Evolutionary conservation across 352 stramenopile genomes (phyloP).

Genomic region (Aphanomyces stellatus): DNA sequence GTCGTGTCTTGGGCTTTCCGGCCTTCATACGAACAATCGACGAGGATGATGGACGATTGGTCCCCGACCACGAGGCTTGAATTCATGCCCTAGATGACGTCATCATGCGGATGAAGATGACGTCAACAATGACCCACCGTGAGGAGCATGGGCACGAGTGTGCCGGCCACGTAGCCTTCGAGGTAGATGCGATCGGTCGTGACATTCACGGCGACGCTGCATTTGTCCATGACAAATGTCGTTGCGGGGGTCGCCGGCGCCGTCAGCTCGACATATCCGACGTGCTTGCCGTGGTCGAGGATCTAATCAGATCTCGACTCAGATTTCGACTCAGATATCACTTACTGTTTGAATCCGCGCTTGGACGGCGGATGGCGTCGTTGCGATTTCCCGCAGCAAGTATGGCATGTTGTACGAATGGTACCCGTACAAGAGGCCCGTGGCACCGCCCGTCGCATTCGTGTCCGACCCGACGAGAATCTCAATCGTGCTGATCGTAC

Average conservation of each 20-base stretch:
- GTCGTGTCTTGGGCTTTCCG: conserved; percentile 5
- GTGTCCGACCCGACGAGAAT: neutral
- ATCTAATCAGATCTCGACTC: neutral
- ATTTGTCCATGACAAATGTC: neutral
- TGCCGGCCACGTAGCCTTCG: neutral
- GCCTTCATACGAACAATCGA: conserved; percentile 13
- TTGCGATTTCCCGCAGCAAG: neutral
- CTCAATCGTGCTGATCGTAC: neutral
- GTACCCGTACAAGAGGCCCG: neutral
- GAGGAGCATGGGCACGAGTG: conserved; percentile 1
- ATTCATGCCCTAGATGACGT: neutral
- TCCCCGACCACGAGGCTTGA: neutral
- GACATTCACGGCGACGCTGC: neutral
- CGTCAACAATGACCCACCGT: neutral
- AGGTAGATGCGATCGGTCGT: conserved; percentile 14
- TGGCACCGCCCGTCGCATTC: neutral
- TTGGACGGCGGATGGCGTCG: neutral
- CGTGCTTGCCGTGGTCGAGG: neutral
- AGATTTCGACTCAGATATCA: no score
- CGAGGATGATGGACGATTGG: neutral
- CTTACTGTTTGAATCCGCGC: no score
- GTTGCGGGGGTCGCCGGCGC: neutral
- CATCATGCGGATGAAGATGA: neutral
- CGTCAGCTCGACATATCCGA: neutral
- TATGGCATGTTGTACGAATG: conserved; percentile 7